Evolutionary conservation across 768 basidiomycete genomes (phyloP).

Genomic region (Astraeus odoratus): DNA sequence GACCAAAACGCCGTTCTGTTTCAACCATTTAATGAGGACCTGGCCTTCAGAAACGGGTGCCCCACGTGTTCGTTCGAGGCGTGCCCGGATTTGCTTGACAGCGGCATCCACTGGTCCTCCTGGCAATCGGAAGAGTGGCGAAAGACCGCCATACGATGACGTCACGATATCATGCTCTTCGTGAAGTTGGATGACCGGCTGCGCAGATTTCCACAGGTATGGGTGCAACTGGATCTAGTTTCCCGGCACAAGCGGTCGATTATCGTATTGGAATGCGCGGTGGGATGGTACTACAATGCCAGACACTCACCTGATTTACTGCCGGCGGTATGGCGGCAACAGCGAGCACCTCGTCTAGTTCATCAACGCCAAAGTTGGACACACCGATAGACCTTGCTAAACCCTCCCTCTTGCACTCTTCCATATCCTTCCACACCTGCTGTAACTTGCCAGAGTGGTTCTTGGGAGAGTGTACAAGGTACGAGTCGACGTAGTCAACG

Average conservation of each 20-base stretch:
- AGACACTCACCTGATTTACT: constrained; percentile 43
- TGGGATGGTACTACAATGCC: background rate
- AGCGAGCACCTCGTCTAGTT: constrained; percentile 38
- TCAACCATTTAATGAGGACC: constrained; percentile 25
- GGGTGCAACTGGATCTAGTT: constrained; percentile 31
- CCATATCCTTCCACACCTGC: constrained; percentile 56
- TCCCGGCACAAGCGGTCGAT: background rate
- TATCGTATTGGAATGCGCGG: too few species aligned
- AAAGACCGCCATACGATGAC: constrained; percentile 34
- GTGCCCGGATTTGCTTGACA: constrained; percentile 27
- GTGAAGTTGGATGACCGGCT: constrained; percentile 27
- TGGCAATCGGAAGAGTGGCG: constrained; percentile 28
- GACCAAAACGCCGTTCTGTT: constrained; percentile 24
- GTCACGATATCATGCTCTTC: constrained; percentile 33
- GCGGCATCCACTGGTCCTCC: constrained; percentile 36
- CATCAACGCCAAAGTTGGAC: constrained; percentile 43
- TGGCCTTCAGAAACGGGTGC: constrained; percentile 22
- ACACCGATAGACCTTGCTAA: constrained; percentile 42
- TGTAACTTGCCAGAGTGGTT: constrained; percentile 36
- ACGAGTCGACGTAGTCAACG: constrained; percentile 54
- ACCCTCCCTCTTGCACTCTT: constrained; percentile 42
- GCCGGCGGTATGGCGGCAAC: constrained; percentile 40
- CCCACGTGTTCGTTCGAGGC: constrained; percentile 20
- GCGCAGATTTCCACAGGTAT: constrained; percentile 39
- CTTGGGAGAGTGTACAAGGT: constrained; percentile 48